Conservation (phyloP, 768 basidiomycete species). For the Gloeostereum incarnatum region DNA sequence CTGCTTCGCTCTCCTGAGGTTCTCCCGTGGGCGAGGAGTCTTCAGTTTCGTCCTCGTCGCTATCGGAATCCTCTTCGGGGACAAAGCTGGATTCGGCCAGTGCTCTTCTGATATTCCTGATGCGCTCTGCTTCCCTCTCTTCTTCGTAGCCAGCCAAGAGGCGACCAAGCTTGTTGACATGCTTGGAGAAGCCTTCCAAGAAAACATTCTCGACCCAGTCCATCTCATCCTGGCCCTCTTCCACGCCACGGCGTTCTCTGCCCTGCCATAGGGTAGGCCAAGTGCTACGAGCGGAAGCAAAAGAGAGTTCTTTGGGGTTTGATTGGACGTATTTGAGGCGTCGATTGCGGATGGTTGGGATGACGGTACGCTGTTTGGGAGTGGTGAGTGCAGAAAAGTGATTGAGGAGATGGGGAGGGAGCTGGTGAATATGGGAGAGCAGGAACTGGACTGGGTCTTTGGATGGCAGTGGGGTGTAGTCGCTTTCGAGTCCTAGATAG, state of each 20-base stretch:
- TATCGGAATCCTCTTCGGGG: slow-evolving; percentile 65
- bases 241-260: slow-evolving; percentile 30
- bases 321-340: slow-evolving; percentile 53
- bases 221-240: slow-evolving; percentile 49
- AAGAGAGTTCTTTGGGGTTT: slow-evolving; percentile 45
- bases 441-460: slow-evolving; percentile 57
- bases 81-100: slow-evolving; percentile 34
- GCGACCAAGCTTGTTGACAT: slow-evolving; percentile 60
- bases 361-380: slow-evolving; percentile 56
- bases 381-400: slow-evolving; percentile 36
- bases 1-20: slow-evolving; percentile 36
- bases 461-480: slow-evolving; percentile 54
- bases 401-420: slow-evolving; percentile 57
- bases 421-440: slow-evolving; percentile 40
- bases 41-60: slow-evolving; percentile 32
- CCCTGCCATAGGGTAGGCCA: slow-evolving; percentile 72
- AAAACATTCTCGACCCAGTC: slow-evolving; percentile 61
- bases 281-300: slow-evolving; percentile 37
- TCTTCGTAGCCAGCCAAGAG: slow-evolving; percentile 70
- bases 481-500: slow-evolving; percentile 48
- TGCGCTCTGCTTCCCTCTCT: slow-evolving; percentile 61
- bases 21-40: slow-evolving; percentile 2
- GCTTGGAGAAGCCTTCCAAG: slow-evolving; percentile 41
- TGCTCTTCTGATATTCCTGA: slow-evolving; percentile 35
- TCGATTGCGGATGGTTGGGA: slow-evolving; percentile 64